Evolutionary conservation across 1,284 basidiomycete species (phyloP), one percentile per base, ranked within the genome.

Genomic region (Ceratobasidium sp.): DNA sequence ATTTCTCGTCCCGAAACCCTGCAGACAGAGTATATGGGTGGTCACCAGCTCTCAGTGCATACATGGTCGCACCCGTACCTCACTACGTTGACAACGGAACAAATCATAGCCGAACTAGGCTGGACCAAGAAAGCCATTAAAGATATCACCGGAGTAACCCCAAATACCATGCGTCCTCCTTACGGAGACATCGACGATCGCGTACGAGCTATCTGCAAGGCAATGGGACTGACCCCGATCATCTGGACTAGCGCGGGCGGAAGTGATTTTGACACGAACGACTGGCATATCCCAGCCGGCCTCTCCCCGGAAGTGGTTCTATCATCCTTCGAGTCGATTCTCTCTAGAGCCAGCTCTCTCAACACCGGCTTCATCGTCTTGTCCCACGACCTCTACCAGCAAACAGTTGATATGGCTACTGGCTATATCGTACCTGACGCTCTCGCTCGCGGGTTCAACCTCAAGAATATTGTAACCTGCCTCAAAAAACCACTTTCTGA

Each of bases 41-140:
- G 85, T 19, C 88, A 91, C 75, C 88, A 91, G 73, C 74, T 77
- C 73, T 84, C 81, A 2, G 85, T 86, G 16, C 87, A 88, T 77
- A 88, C 87, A 1, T 88, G 87, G 87, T 84, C 82, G 72, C 87
- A 89, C 74, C 81, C 82, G 14, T 73, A 80, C 2, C 79, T 92
- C 73, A 95, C 92, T 52, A 91, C 88, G 2, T 79, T 90, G 70
- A 82, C 87, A 68, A 95, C 89, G 77, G 90, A 93, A 70, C 78
- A 92, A 76, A 87, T 95, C 74, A 91, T 95, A 59, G 92, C 91
- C 58, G 92, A 95, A 78, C 82, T 96, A 54, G 91, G 88, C 7
- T 95, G 92, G 91, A 85, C 88, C 33, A 90, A 85, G 79, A 87
- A 95, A 79, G 82, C 89, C 71, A 94, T 95, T 78, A 86, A 87